Conservation (phyloP, 768 basidiomycete genomes). For the Hydnomerulius pinastri region DNA sequence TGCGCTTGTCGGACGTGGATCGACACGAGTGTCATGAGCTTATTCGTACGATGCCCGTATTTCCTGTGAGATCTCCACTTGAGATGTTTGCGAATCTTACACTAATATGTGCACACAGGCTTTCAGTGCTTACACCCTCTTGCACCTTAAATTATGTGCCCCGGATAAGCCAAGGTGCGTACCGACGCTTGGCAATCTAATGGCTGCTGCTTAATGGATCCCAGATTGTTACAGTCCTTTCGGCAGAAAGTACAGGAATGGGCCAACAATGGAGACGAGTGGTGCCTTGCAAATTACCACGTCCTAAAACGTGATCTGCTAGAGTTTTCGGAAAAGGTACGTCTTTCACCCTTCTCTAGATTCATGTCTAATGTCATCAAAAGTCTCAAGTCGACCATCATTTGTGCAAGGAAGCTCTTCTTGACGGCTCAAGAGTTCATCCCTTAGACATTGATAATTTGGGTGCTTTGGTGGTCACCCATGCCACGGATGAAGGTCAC, state of each 20-base stretch:
- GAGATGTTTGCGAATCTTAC: background rate
- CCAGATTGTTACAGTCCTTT: slow-evolving; percentile 20
- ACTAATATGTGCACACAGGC: slow-evolving; percentile 11
- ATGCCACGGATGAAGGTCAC: slow-evolving; percentile 16
- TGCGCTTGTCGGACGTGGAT: slow-evolving; percentile 9
- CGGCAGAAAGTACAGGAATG: slow-evolving; percentile 17
- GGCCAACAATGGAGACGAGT: slow-evolving; percentile 18
- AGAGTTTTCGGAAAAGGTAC: slow-evolving; percentile 14
- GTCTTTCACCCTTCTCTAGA: background rate
- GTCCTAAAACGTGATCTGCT: slow-evolving; percentile 16
- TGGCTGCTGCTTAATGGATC: background rate
- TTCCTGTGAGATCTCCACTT: slow-evolving; percentile 14
- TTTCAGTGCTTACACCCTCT: slow-evolving; percentile 24
- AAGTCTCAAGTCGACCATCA: slow-evolving; percentile 21
- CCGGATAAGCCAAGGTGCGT: slow-evolving; percentile 16
- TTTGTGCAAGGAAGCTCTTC: slow-evolving; percentile 19
- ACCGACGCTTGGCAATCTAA: background rate
- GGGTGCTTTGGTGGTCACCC: slow-evolving; percentile 23
- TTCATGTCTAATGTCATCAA: slow-evolving; percentile 1
- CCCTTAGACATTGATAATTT: slow-evolving; percentile 24
- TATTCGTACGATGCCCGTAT: slow-evolving; percentile 19
- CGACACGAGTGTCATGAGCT: slow-evolving; percentile 20
- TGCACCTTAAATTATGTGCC: slow-evolving; percentile 27
- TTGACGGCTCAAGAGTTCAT: slow-evolving; percentile 14
- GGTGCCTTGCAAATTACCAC: slow-evolving; percentile 27